Base-by-base conservation (phyloP, 805 yeast species). In the Suhomyces sp. region DNA sequence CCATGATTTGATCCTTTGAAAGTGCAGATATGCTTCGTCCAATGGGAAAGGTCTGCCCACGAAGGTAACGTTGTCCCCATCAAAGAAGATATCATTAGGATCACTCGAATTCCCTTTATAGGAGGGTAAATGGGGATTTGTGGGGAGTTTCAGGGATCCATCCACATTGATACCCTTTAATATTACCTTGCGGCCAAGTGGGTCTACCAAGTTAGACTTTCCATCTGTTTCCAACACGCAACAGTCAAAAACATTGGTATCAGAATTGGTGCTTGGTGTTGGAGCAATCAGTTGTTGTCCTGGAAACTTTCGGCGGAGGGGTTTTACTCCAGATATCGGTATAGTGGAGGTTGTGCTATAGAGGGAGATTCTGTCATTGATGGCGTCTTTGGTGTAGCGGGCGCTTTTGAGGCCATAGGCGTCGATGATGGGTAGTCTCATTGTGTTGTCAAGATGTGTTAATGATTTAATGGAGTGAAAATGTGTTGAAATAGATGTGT, bases 121-220 rank as follows among this genome's bases (percentile, higher is more conserved):
- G 3, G 72, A 54, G 6, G 72, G 64, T 47, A 72, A 59, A 18
- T 53, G 41, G 0, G 95, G 95, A 1, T 38, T 46, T 1, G 65
- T 50, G 0, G 97, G 97, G 33, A 77, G 60, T 54, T 88, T 88
- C 45, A 83, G 69, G 21, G 81, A 74, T 0, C 85, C 81, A 44
- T 88, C 95, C 14, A 88, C 55, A 54, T 90, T 88, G 42, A 88
- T 83, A 1, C 97, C 97, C 46, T 83, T 78, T 19, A 88, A 60
- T 9, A 72, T 68, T 9, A 88, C 64, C n/a, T 65, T 65, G 26
- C 93, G 63, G 1, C 87, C 88, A 2, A 72, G 45, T 42, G 79
- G 77, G 37, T 65, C 68, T 2, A 76, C 60, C 53, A 90, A 79
- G 39, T 73, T 65, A 4, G 93, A 95, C 16, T 64, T 42, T 2